A percentile compares a stretch with the other conserved stretches of the same genome.
phyloP scores from a whole-genome alignment of 768 basidiomycete species.

The Boletus sp. region DNA sequence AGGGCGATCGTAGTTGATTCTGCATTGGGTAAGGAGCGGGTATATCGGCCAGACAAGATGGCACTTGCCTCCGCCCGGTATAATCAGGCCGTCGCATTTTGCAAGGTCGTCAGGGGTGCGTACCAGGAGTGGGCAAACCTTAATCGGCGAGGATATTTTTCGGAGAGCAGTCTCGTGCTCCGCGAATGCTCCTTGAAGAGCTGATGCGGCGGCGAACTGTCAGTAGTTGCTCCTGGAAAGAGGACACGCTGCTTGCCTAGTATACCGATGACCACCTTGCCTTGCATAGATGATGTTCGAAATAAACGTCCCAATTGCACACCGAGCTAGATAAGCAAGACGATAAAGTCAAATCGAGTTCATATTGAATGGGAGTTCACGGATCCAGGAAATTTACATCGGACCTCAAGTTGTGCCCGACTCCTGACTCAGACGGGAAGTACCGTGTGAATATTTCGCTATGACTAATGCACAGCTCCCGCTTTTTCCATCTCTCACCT shows the following conservation, averaged over 20 bases:
- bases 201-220: conserved; percentile 37
- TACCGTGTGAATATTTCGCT: conserved; percentile 22
- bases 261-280: conserved; percentile 43
- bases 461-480: conserved; percentile 28
- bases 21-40: conserved; percentile 24
- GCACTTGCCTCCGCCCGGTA: conserved; percentile 82
- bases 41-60: neutral
- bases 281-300: conserved; percentile 6
- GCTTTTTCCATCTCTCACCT: conserved; percentile 34
- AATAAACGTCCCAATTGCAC: neutral
- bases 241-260: conserved; percentile 39
- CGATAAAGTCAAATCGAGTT: neutral
- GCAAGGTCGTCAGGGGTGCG: conserved; percentile 73
- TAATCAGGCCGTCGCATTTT: conserved; percentile 80
- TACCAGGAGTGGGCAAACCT: conserved; percentile 55
- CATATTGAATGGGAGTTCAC: neutral
- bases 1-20: conserved; percentile 93
- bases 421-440: conserved; percentile 14
- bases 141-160: conserved; percentile 46
- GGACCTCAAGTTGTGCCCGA: neutral
- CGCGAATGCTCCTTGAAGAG: conserved; percentile 89
- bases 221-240: neutral
- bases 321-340: neutral
- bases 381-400: neutral
- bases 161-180: conserved; percentile 80